Evolutionary conservation across 768 basidiomycete genomes (phyloP), one percentile per base, ranked within the genome.

Genomic region (Russula sp.): DNA sequence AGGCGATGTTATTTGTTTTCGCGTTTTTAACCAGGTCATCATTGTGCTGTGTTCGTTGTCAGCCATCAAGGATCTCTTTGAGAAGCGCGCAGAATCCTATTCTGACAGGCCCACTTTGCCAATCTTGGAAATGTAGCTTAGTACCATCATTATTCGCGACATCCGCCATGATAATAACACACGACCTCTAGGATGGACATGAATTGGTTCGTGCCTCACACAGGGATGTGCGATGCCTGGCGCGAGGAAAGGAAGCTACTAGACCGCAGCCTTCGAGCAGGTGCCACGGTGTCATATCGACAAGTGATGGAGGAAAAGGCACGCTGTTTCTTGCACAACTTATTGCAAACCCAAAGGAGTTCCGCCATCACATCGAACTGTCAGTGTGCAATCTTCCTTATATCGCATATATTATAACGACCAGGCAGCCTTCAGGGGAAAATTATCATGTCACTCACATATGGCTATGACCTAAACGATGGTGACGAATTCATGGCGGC

Each of bases 11-110:
- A 28, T 67, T 2, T 40, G 24, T 65, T 57, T 78, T 49, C 71
- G 71, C 42, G 62, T 82, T 26, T 71, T 85, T 34, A 77, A 79
- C 22, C 79, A 79, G 59, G 75, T 78, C 10, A 77, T 82, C 70
- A 67, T 85, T 51, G 73, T 86, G 56, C 72, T 86, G 36, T 81
- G 78, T 70, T 79, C 78, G 57, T 61, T 75, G 62, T 74, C 78
- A 58, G 78, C 76, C 7, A 75, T 79, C 30, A 75, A 76, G 14
- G 82, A 80, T 58, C 72, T 86, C 26, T 73, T 86, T 32, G 83
- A 84, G 44, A 83, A 78, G 69, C 77, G 82, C 54, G 80, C 83
- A 59, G 69, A 78, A 20, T 6, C 7, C 5, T 59, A 60, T 7
- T 38, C 66, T 11, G 62, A 64, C 18, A 38, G 66, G 9, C 46